Evolutionary conservation across 805 yeast species (phyloP), one percentile per base, ranked within the genome.

Genomic region (Candida sphagnicola): DNA sequence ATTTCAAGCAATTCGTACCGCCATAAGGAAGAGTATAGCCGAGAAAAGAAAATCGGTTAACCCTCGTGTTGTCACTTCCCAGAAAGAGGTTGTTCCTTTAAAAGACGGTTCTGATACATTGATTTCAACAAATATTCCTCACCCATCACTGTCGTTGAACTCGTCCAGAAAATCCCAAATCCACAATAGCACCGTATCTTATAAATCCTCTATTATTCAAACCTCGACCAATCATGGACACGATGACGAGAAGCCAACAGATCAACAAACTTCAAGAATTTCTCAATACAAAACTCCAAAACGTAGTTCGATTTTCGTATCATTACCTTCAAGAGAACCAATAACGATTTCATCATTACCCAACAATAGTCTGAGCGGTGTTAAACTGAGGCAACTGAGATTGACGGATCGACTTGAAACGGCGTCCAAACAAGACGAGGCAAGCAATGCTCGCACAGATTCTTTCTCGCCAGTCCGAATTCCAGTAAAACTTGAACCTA

Each of bases 1-100:
- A 5, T 71, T 72, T 43, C 72, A 69, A 41, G 74, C 74, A 0
- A 72, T 72, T n/a, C 63, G 71, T 42, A 61, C 65, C 4, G 70
- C 74, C 2, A 70, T 72, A 6, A 48, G 75, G 19, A 72, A 70
- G 42, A 70, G 74, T 38, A 61, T 69, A 5, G 68, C 74, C 0
- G 64, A 61, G 21, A 67, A 62, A 31, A 28, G 39, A 19, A 29
- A 29, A 30, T 36, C 34, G 14, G 32, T 25, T 4, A 38, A 26
- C 12, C 6, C 13, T 8, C 29, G 29, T 13, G 24, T 21, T 21
- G 8, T 21, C 6, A 13, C 13, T 12, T 5, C 29, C 29, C 29
- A 8, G 29, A n/a, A 26, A 8, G 13, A 13, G 15, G 15, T 26
- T 12, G 29, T 10, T 8, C 15, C 15, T 5, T 5, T 5, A 10